Conservation (phyloP, 306 rosid species). For the Rosa rugosa region DNA sequence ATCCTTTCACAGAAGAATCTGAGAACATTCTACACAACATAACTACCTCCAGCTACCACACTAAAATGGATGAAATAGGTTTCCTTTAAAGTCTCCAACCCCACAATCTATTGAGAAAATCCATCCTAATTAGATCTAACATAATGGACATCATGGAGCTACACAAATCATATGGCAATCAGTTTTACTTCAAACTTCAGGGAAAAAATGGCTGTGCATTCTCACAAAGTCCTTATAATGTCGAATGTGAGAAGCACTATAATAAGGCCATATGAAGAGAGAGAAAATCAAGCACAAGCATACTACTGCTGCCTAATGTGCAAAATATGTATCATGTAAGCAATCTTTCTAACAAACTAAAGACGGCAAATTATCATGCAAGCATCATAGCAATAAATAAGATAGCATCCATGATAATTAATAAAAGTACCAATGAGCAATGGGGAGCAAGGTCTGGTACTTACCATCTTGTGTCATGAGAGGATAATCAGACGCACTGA, state of each 20-base stretch:
- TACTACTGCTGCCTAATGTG: not conserved
- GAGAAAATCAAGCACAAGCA: conserved; percentile 12
- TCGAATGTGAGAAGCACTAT: not conserved
- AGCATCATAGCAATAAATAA: conserved; percentile 14
- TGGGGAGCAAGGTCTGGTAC: conserved; percentile 27
- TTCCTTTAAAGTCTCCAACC: not conserved
- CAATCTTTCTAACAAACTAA: conserved; percentile 16
- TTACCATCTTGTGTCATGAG: conserved; percentile 95
- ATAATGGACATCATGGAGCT: not conserved
- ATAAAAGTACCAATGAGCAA: conserved; percentile 14
- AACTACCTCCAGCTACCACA: not conserved
- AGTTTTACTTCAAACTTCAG: conserved; percentile 14
- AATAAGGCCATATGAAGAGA: conserved; percentile 9
- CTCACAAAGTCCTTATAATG: conserved; percentile 11
- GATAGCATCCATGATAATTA: not conserved
- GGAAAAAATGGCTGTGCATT: conserved; percentile 23
- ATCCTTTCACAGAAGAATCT: not conserved
- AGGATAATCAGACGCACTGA: conserved; percentile 99
- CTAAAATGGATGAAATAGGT: conserved; percentile 11
- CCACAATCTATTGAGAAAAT: conserved; percentile 19
- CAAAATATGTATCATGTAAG: not conserved
- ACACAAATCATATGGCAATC: conserved; percentile 18
- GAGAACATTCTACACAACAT: not conserved
- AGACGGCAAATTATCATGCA: conserved; percentile 15
- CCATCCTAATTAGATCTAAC: conserved; percentile 10